Percentiles rank a stretch among this genome's conserved stretches.
These are phyloP conservation scores for Hypsizygus marmoreus DNA, from an alignment of 768 basidiomycete species.

Conservation along the genomic window DNA sequence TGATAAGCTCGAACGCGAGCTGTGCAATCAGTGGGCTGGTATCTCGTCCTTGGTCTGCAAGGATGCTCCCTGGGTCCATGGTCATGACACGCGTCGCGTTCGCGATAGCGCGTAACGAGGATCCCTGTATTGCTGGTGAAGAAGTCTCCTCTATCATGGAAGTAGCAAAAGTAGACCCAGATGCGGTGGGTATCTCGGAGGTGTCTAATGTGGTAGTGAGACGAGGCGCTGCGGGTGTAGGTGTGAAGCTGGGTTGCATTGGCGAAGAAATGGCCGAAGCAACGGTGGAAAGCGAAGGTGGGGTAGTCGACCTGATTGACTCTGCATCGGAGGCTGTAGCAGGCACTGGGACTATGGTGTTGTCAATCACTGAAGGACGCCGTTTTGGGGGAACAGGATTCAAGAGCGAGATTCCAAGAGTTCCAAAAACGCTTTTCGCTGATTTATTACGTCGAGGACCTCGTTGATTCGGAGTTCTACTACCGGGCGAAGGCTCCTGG, in stretches of 20 bases:
- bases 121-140: constrained; percentile 50
- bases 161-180: constrained; percentile 16
- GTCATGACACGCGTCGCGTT: constrained; percentile 91
- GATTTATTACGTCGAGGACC: constrained; percentile 43
- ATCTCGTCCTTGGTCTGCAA: constrained; percentile 69
- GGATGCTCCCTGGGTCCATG: constrained; percentile 70
- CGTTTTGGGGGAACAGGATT: constrained; percentile 44
- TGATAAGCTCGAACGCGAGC: constrained; percentile 69
- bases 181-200: constrained; percentile 21
- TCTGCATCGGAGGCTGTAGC: constrained; percentile 30
- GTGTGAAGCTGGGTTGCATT: constrained; percentile 36
- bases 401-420: constrained; percentile 67
- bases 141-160: constrained; percentile 26
- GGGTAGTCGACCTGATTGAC: constrained; percentile 34
- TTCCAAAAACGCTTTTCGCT: constrained; percentile 69
- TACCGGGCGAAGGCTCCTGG: constrained; percentile 9
- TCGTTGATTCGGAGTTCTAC: constrained; percentile 12
- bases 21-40: constrained; percentile 59
- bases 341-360: constrained; percentile 8
- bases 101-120: constrained; percentile 72
- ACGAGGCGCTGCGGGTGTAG: constrained; percentile 44
- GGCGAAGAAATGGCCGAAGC: constrained; percentile 40
- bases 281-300: constrained; percentile 22
- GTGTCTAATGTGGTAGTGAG: constrained; percentile 44
- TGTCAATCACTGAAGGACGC: constrained; percentile 16